Base-by-base conservation (phyloP, 1,139 yeast genomes). In the Torulaspora pretoriensis region DNA sequence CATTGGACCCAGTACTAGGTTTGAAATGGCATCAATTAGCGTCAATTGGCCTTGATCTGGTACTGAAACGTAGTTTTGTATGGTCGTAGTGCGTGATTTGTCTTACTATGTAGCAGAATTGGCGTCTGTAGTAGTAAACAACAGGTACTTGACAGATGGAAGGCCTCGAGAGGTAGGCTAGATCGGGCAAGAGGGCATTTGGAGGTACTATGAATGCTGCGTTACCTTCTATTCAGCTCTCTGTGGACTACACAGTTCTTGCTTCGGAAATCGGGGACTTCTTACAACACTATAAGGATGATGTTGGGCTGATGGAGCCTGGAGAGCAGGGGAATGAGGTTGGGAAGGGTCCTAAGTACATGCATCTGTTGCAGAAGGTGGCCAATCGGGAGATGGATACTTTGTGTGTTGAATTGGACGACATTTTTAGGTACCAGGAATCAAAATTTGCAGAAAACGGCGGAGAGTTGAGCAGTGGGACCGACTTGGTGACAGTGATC, bases 321-420 rank as follows among this genome's bases (percentile, higher is more conserved):
- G 60, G 60, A 27, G 67, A 61, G 34, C 55, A 62, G 30, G 54
- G 54, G 24, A 52, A 57, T 48, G 51, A 57, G 26, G 55, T 71
- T 14, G 69, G 68, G 12, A 56, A 57, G 28, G 87, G 86, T 24
- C 81, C 86, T 26, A 92, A 92, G 64, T 92, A 92, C 66, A 70
- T 84, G 80, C 72, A 70, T 33, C 53, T 84, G n/a, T 70, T 92
- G 42, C 96, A 88, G 61, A 71, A 78, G 54, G 75, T 94, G 24
- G 90, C 97, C 47, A 88, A 94, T 65, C 77, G 98, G 58, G 89
- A 89, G 52, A 56, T 72, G 24, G 71, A 84, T 30, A 79, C 89
- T 1, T 60, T 92, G 16, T 71, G 73, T 47, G 74, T 94, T 42
- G 96, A 88, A 51, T 73, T 94, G 43, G 96, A 94, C 62, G 99